A percentile compares a stretch with the other conserved stretches of the same genome.
These are phyloP conservation scores for Eurotiales sp. DNA, from an alignment of 2,329 filamentous ascomycete species.

Conservation along the genomic window DNA sequence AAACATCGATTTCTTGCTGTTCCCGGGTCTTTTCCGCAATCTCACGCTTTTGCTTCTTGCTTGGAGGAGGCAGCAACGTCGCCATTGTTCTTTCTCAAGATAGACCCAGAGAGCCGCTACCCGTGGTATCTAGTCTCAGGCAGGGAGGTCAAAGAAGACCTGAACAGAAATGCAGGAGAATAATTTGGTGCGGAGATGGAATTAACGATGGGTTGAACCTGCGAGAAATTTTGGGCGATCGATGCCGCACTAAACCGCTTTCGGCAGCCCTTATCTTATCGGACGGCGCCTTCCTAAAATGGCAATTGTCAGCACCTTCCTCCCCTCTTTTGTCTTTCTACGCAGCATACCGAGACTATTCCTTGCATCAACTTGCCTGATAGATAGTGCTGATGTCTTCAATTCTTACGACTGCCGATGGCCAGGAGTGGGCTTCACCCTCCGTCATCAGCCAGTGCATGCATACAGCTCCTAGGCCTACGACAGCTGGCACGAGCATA, in stretches of 20 bases:
- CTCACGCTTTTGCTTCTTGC: conserved; percentile 80
- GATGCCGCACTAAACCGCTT: not conserved
- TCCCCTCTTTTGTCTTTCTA: not conserved
- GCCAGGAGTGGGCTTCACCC: conserved; percentile 31
- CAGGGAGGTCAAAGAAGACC: not conserved
- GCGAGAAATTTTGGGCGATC: not conserved
- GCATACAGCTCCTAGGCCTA: conserved; percentile 28
- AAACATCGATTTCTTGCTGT: conserved; percentile 69
- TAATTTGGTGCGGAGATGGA: not conserved
- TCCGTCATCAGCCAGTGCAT: conserved; percentile 48
- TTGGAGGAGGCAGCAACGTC: conserved; percentile 76
- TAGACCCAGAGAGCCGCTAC: not conserved
- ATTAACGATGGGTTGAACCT: too few species aligned
- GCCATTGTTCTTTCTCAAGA: conserved; percentile 56
- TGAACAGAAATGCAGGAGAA: not conserved
- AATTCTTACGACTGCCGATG: conserved; percentile 15
- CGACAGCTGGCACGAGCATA: conserved; percentile 55
- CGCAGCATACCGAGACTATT: too few species aligned
- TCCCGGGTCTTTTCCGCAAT: conserved; percentile 65
- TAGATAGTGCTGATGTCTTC: not conserved
- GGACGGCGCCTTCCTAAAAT: conserved; percentile 10
- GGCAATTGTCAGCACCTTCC: conserved; percentile 7
- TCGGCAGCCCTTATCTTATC: conserved; percentile 11
- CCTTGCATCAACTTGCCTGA: not conserved
- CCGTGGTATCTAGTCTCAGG: not conserved